Base-by-base conservation (phyloP, 192 early-diverging fungal genomes). In the Lobosporangium transversale region DNA sequence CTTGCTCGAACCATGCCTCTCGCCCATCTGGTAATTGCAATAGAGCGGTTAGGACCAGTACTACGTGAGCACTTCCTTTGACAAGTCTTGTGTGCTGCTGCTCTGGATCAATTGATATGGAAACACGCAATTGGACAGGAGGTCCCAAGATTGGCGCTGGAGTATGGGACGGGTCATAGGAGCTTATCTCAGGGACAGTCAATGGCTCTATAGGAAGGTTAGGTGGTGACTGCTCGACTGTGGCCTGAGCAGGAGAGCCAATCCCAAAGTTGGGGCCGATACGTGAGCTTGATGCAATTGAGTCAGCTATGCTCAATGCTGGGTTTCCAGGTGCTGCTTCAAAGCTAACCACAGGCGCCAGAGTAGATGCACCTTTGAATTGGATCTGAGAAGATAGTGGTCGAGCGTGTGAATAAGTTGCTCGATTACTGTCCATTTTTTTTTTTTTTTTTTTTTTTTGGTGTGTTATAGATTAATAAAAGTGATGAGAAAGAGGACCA, bases 11-110 rank as follows among this genome's bases (percentile, higher is more conserved):
- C 71, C 71, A 75, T 14, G 35, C 50, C 58, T 66, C 56, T 9
- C 57, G 63, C 3, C 52, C 29, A 47, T 57, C 60, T 0, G 71
- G 58, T 27, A 49, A 21, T 17, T 51, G 56, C 14, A 66, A 36
- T 31, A 75, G 27, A 4, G 71, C 71, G 3, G 71, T 66, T 45
- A 75, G 44, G 18, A 75, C 71, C 47, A 75, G 71, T 11, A 66
- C 63, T 3, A 75, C 35, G 7, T 61, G 56, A 24, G 61, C 58
- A 18, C 43, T 66, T 2, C 47, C 23, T 30, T 75, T 65, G 3
- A 75, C 51, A 1, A 75, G 44, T n/a, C 56, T 75, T 6, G 57
- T 51, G 1, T 61, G 18, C 17, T 66, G 61, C 2, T 61, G 71
- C 42, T 75, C 63, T n/a, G 56, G 56, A 32, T 75, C 71, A 8